These are phyloP conservation scores for Botryotinia calthae DNA, from an alignment of 2,329 filamentous ascomycete species.

Conservation along the genomic window DNA sequence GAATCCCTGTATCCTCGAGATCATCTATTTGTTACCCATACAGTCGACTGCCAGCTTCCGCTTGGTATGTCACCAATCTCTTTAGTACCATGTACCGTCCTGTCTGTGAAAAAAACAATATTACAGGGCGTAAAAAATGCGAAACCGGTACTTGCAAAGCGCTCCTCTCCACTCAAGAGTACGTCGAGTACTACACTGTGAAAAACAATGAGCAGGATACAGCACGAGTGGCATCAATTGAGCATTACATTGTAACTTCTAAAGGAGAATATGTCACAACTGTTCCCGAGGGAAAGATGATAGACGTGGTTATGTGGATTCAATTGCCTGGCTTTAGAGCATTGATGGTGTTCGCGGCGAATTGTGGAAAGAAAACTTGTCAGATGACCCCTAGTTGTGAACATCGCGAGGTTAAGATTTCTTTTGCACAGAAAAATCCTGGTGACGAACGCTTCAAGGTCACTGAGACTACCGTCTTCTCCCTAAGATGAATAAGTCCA, in stretches of 20 bases:
- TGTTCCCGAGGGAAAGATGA: background rate
- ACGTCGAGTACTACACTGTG: background rate
- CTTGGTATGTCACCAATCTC: background rate
- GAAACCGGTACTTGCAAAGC: fast-evolving
- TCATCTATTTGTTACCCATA: background rate
- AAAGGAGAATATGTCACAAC: fast-evolving
- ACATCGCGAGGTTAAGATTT: background rate
- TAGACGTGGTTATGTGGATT: background rate
- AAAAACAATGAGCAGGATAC: too few relatives aligned
- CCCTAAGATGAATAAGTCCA: fast-evolving
- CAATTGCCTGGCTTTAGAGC: background rate
- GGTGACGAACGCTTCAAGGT: background rate
- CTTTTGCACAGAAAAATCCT: background rate
- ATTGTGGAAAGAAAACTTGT: background rate
- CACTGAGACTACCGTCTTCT: background rate
- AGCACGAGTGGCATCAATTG: background rate
- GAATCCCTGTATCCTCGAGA: background rate
- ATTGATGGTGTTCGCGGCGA: background rate
- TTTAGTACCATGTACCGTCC: background rate
- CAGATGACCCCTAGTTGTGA: background rate
- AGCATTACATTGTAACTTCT: background rate
- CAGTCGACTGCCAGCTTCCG: background rate
- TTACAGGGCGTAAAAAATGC: fast-evolving
- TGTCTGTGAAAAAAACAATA: fast-evolving
- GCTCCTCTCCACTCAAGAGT: background rate